phyloP scores from a whole-genome alignment of 176 grass and related monocot genomes.

The maize (Zea mays) region Zm-B73-REFERENCE-NAM-5.0 NC_050098.1:177966501-177967000 shows the following conservation, averaged over 20 bases:
- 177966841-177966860: conserved; percentile 40
- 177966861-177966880: conserved; percentile 48
- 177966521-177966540: no score
- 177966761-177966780: conserved; percentile 25
- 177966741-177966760: conserved; percentile 16
- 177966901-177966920: not conserved
- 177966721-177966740: not conserved
- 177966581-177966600: not conserved
- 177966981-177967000: not conserved
- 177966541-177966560: not conserved
- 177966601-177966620: not conserved
- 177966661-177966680: not conserved
- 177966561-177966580: not conserved
- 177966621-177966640: not conserved
- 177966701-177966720: not conserved
- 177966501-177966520: no score
- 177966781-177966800: conserved; percentile 6
- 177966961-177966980: conserved; percentile 22
- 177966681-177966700: not conserved
- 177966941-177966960: conserved; percentile 30
- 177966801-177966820: not conserved
- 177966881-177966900: not conserved
- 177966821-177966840: conserved; percentile 3
- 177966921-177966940: conserved; percentile 6
- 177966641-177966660: not conserved